Base-by-base conservation (phyloP, 2,329 filamentous ascomycete species). In the Penicillium sp. region DNA sequence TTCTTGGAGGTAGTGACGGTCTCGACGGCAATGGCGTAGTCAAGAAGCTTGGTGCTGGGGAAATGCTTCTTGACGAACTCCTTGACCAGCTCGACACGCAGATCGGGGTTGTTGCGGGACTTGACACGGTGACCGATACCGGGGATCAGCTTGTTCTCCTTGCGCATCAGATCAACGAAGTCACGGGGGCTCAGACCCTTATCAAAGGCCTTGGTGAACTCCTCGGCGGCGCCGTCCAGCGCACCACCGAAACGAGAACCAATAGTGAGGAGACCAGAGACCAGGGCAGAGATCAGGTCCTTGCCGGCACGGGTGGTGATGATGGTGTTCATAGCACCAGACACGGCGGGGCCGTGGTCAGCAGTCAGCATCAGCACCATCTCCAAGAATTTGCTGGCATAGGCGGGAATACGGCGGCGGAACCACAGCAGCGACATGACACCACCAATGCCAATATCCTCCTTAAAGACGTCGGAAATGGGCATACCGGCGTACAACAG, bases 321-420 rank as follows among this genome's bases (percentile, higher is more conserved):
- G 68, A 98, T 98, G 67, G 92, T 98, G 83, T 98, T 98, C 92
- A 98, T 98, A 69, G 92, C 92, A 79, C 92, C 92, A 57, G 92
- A 98, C 57, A 98, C 92, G 58, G 92, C 92, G 37, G 92, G 92
- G 71, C 92, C 92, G 81, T 98, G 92, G 65, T 98, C 92, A 59
- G 92, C 92, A 64, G 92, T 98, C 64, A 98, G 81, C 92, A 98
- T 98, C 68, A 98, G 90, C 53, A 98, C 92, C 92, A 98, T 98
- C 78, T 98, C 92, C 56, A 98, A 74, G 79, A 98, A 98, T 74
- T 94, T 94, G 78, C 87, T 93, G 62, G 92, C 92, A 67, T 95
- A 96, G 63, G 84, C 75, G 49, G 92, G 92, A 48, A 98, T 84
- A 64, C 92, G 85, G 70, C 92, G 89, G 63, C 92, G 90, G 88